phyloP scores from a whole-genome alignment of 805 yeast species.

The Pichia ethanolica region DNA sequence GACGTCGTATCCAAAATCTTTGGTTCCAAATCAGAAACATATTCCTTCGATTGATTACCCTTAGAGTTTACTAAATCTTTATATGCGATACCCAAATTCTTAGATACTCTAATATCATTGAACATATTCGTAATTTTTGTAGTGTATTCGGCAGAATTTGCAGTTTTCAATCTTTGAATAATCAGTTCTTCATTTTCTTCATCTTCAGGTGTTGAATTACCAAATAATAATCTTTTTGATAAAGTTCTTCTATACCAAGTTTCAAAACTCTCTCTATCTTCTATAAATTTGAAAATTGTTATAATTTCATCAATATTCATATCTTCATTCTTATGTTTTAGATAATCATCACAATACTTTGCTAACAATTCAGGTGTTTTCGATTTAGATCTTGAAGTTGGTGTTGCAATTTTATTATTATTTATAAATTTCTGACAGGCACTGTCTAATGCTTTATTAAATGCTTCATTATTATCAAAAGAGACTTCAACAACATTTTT shows the following conservation, averaged over 20 bases:
- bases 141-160: conserved; percentile 87
- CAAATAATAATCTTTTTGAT: conserved; percentile 72
- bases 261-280: conserved; percentile 94
- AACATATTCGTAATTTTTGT: conserved; percentile 94
- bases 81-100: conserved; percentile 51
- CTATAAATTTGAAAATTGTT: conserved; percentile 78
- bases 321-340: conserved; percentile 70
- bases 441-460: conserved; percentile 80
- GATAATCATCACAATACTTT: conserved; percentile 74
- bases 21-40: conserved; percentile 26
- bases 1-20: conserved; percentile 27
- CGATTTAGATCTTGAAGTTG: conserved; percentile 52
- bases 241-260: conserved; percentile 82
- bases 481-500: conserved; percentile 56
- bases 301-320: conserved; percentile 81
- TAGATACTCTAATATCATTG: conserved; percentile 81
- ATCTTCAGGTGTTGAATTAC: conserved; percentile 74
- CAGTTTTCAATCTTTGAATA: conserved; percentile 79
- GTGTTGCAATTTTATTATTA: conserved; percentile 70
- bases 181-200: conserved; percentile 81
- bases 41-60: conserved; percentile 11
- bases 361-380: conserved; percentile 90
- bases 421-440: conserved; percentile 86
- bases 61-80: conserved; percentile 19
- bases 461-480: conserved; percentile 65